A percentile compares a stretch with the other conserved stretches of the same genome.
Conservation (phyloP, 2,329 filamentous ascomycete species). For the Sporothrix phasma region DNA sequence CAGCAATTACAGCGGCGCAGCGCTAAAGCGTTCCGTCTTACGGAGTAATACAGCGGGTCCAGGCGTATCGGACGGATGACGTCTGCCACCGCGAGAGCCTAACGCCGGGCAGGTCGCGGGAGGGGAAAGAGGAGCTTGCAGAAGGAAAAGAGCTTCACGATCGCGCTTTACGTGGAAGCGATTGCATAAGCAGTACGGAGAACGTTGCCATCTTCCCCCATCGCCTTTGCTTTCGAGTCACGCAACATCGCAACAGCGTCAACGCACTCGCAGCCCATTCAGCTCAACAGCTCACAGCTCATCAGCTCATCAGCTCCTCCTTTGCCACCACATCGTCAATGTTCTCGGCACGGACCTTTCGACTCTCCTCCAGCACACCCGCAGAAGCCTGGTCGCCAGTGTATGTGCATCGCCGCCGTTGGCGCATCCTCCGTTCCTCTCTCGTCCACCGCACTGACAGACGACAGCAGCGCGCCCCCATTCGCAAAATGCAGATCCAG, state of each 20-base stretch:
- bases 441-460: not conserved
- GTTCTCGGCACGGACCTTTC: conserved; percentile 2
- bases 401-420: not conserved
- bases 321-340: not conserved
- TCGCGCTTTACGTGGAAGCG: not conserved
- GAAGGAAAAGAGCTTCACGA: not conserved
- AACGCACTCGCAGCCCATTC: not conserved
- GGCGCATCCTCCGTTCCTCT: not conserved
- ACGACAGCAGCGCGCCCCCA: conserved; percentile 25
- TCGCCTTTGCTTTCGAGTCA: not conserved
- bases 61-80: not conserved
- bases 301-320: too few species aligned
- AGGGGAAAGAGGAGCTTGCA: not conserved
- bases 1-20: not conserved
- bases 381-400: not conserved
- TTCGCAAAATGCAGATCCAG: conserved; percentile 68
- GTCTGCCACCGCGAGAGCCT: not conserved
- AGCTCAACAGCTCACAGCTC: too few species aligned
- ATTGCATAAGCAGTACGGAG: not conserved
- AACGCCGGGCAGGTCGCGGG: not conserved
- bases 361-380: conserved; percentile 3
- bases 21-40: not conserved
- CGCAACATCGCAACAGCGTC: not conserved
- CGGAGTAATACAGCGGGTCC: not conserved
- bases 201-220: not conserved